Evolutionary conservation across 2,329 filamentous ascomycete species (phyloP).

Genomic region (Pezicula rhizophila): DNA sequence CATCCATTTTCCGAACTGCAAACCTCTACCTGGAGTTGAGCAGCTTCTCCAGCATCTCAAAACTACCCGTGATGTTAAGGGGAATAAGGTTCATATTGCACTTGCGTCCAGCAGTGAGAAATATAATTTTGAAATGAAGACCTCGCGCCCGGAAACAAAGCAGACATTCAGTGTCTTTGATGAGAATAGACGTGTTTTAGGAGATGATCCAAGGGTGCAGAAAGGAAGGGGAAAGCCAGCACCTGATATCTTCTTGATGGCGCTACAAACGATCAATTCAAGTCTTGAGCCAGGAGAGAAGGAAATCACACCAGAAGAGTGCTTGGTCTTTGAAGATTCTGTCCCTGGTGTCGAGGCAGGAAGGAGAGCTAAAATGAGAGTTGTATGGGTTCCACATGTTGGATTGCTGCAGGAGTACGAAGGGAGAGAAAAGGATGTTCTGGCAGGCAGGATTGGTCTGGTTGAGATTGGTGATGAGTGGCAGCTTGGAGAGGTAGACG

Average conservation of each 20-base stretch:
- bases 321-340: constrained; percentile 92
- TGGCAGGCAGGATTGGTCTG: constrained; percentile 54
- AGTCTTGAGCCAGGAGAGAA: constrained; percentile 56
- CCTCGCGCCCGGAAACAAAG: constrained; percentile 40
- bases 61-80: constrained; percentile 13
- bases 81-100: constrained; percentile 59
- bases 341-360: constrained; percentile 91
- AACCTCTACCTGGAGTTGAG: constrained; percentile 71
- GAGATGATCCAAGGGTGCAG: constrained; percentile 75
- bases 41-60: constrained; percentile 57
- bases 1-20: constrained; percentile 63
- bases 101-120: constrained; percentile 65
- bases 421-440: constrained; percentile 70
- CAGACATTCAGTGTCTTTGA: constrained; percentile 58
- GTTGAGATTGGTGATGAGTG: constrained; percentile 39
- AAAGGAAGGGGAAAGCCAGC: constrained; percentile 85
- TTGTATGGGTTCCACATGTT: constrained; percentile 85
- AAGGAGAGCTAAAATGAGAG: constrained; percentile 86
- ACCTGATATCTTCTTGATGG: constrained; percentile 89
- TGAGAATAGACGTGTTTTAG: constrained; percentile 66
- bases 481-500: constrained; percentile 35
- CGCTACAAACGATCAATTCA: constrained; percentile 77
- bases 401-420: constrained; percentile 69
- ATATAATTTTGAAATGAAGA: constrained; percentile 29
- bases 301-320: constrained; percentile 74